These are phyloP conservation scores for Paspalum notatum DNA, from an alignment of 176 grass and related monocot species.

Conservation along the genomic window DNA sequence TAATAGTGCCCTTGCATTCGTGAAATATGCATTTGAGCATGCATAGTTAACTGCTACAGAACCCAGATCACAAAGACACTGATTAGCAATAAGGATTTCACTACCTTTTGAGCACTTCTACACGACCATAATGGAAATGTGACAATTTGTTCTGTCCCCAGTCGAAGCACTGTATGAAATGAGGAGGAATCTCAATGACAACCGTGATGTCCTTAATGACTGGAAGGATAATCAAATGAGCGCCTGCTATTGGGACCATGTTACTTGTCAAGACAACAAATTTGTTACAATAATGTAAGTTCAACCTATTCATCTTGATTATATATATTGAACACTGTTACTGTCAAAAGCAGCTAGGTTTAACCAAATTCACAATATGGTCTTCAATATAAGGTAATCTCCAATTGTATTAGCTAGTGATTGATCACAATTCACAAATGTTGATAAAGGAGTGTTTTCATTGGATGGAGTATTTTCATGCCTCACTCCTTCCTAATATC, in stretches of 20 bases:
- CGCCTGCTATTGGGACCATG: conserved; percentile 49
- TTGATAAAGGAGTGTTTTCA: conserved; percentile 1
- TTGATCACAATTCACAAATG: not conserved
- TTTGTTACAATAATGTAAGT: conserved; percentile 65
- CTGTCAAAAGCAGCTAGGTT: not conserved
- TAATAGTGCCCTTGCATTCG: not conserved
- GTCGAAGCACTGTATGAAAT: conserved; percentile 56
- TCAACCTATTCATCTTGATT: too few relatives aligned
- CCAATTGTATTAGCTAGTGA: not conserved
- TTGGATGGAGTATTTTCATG: conserved; percentile 14
- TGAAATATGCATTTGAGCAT: not conserved
- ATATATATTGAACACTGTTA: not conserved
- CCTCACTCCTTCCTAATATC: not conserved
- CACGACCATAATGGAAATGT: conserved; percentile 6
- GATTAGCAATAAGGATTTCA: conserved; percentile 5
- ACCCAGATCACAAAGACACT: not conserved
- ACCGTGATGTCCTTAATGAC: conserved; percentile 33
- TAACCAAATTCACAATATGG: not conserved
- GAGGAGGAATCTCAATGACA: conserved; percentile 56
- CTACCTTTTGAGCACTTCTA: not conserved
- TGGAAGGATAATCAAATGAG: conserved; percentile 73
- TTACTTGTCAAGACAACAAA: conserved; percentile 47
- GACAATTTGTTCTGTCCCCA: not conserved
- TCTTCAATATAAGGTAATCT: conserved; percentile 2
- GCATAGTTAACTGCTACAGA: not conserved